Conservation (phyloP, 2,329 filamentous ascomycete genomes). For the Colletotrichum godetiae region DNA sequence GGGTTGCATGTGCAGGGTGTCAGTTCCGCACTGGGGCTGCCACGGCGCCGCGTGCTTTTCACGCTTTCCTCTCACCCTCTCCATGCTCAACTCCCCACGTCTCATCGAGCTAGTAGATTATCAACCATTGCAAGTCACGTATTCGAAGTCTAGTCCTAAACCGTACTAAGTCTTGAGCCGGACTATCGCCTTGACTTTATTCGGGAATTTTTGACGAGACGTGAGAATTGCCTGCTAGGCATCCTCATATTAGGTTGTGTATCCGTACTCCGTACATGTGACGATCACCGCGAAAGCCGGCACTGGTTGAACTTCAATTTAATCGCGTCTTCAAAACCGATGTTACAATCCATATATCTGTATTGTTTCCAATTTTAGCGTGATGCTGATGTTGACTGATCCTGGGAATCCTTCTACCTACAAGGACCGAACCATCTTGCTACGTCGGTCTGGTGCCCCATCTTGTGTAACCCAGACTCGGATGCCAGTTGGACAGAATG, state of each 20-base stretch:
- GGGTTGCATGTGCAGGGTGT: slow-evolving; percentile 28
- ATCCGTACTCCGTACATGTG: not conserved
- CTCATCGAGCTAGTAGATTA: not conserved
- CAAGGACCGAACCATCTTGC: slow-evolving; percentile 12
- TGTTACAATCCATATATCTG: slow-evolving; percentile 3
- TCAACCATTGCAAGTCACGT: not conserved
- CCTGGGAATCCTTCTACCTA: not conserved
- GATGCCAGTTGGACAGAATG: not conserved
- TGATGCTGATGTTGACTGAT: not conserved
- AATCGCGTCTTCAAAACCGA: not conserved
- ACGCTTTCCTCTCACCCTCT: slow-evolving; percentile 16
- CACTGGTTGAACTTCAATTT: slow-evolving; percentile 1
- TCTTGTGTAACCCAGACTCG: slow-evolving; percentile 17
- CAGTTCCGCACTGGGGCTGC: slow-evolving; percentile 19
- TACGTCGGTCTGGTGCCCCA: slow-evolving; percentile 8
- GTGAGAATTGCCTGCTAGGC: slow-evolving; percentile 7
- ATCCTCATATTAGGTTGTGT: not conserved
- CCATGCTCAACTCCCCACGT: slow-evolving; percentile 18
- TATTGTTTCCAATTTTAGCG: slow-evolving; percentile 27
- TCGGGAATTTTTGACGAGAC: slow-evolving; percentile 38
- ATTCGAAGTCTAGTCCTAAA: slow-evolving; percentile 26
- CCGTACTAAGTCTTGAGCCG: slow-evolving; percentile 15
- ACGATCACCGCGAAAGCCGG: slow-evolving; percentile 2
- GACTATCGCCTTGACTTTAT: slow-evolving; percentile 45
- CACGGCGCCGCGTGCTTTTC: slow-evolving; percentile 19